A percentile compares a stretch with the other conserved stretches of the same genome.
phyloP scores from a whole-genome alignment of 23 red algal genomes.

The Agarophyton chilense region DNA sequence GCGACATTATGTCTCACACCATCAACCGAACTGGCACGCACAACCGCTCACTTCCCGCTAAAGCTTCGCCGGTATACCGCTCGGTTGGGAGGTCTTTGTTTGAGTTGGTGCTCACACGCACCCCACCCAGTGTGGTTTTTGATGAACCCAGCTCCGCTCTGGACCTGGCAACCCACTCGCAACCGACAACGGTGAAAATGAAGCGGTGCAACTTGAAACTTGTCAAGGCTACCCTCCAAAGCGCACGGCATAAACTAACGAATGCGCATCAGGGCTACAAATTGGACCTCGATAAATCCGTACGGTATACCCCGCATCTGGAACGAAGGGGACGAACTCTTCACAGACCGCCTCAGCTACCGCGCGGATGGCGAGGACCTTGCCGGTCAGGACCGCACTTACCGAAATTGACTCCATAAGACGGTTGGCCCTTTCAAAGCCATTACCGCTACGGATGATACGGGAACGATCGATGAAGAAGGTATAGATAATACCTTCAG shows the following conservation, averaged over 20 bases:
- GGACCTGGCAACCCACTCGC: neutral
- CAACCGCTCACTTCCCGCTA: slow-evolving; percentile 20
- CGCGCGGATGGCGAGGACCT: neutral
- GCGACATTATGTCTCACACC: slow-evolving; percentile 6
- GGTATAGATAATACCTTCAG: neutral
- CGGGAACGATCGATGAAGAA: neutral
- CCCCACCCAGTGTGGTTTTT: neutral
- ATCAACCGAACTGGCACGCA: slow-evolving; percentile 8
- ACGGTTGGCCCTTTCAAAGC: neutral
- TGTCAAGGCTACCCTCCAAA: neutral
- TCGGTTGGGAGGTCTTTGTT: neutral
- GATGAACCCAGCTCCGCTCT: neutral
- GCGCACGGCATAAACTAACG: neutral
- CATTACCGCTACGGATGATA: neutral
- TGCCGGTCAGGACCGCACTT: neutral
- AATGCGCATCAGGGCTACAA: neutral
- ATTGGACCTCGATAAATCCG: slow-evolving; percentile 1
- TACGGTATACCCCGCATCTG: neutral
- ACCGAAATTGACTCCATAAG: neutral
- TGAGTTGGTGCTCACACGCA: neutral
- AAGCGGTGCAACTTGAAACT: neutral
- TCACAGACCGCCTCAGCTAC: neutral
- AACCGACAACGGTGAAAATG: neutral
- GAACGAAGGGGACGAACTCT: slow-evolving; percentile 1
- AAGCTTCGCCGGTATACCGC: neutral